phyloP scores from a whole-genome alignment of 169 alveolate species.

The Cystoisospora suis region DNA sequence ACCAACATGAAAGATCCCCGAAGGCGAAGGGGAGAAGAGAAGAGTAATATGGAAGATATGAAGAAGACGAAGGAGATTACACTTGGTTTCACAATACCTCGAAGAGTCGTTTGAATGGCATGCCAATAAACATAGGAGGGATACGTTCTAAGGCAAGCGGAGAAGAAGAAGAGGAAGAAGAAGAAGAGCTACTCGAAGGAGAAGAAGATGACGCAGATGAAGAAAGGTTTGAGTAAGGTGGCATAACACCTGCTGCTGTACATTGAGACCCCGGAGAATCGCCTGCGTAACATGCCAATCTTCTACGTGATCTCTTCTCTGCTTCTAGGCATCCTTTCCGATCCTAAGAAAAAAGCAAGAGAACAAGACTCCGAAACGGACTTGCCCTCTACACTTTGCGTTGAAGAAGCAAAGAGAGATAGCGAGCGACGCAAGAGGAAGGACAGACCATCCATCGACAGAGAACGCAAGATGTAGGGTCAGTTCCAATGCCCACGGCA shows the following conservation, averaged over 20 bases:
- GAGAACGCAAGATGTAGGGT: too few species aligned
- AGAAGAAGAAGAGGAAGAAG: neutral
- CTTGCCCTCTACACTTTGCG: too few species aligned
- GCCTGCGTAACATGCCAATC: neutral
- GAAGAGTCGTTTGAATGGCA: slow-evolving; percentile 29
- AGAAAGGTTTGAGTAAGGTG: too few species aligned
- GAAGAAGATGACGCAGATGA: neutral
- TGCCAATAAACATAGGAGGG: slow-evolving; percentile 61
- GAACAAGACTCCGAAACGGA: neutral
- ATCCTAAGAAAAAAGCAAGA: neutral
- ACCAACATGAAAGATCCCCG: neutral
- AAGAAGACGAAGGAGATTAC: too few species aligned
- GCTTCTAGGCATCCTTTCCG: neutral
- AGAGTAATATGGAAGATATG: neutral
- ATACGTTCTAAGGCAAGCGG: slow-evolving; percentile 39
- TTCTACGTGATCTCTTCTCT: neutral
- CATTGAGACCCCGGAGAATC: too few species aligned
- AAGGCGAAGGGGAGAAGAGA: neutral
- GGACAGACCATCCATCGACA: too few species aligned
- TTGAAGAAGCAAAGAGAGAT: too few species aligned
- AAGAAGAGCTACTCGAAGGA: neutral
- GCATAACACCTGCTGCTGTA: too few species aligned
- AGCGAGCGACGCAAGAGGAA: too few species aligned
- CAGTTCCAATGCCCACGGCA: too few species aligned
- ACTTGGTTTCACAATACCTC: neutral